phyloP scores from a whole-genome alignment of 345 rosid genomes.

The Psidium friedrichsthalianum region DNA sequence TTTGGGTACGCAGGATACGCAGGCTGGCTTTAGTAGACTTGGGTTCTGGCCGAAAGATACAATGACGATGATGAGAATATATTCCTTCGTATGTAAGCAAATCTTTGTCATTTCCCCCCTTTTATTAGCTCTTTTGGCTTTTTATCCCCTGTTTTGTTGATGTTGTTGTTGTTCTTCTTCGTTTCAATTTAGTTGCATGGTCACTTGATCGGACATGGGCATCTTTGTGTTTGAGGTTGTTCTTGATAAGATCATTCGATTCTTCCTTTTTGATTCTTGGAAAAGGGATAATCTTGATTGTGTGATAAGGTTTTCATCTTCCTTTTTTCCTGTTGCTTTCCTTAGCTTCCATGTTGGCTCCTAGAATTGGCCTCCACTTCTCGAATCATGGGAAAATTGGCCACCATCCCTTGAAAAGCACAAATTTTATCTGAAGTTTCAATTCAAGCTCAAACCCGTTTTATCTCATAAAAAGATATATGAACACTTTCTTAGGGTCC shows the following conservation, averaged over 20 bases:
- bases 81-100: not conserved
- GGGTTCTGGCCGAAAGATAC: slow-evolving; percentile 3
- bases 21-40: not conserved
- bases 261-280: not conserved
- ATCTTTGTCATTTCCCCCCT: not conserved
- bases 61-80: not conserved
- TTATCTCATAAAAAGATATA: not conserved
- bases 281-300: not conserved
- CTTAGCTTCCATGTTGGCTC: not conserved
- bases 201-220: not conserved
- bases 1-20: not conserved
- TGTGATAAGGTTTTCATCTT: not conserved
- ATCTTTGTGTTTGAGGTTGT: not conserved
- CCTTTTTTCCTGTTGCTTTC: not conserved
- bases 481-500: not conserved
- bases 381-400: not conserved
- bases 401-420: not conserved
- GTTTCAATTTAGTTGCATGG: not conserved
- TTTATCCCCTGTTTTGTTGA: not conserved
- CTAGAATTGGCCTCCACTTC: not conserved
- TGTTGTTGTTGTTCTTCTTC: not conserved
- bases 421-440: not conserved
- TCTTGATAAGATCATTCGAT: not conserved
- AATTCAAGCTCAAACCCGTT: not conserved
- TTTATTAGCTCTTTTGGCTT: not conserved